Percentiles rank a stretch among this genome's conserved stretches.
These are phyloP conservation scores for Acanthamoeba royreba DNA, from an alignment of 208 protist species.

Conservation along the genomic window DNA sequence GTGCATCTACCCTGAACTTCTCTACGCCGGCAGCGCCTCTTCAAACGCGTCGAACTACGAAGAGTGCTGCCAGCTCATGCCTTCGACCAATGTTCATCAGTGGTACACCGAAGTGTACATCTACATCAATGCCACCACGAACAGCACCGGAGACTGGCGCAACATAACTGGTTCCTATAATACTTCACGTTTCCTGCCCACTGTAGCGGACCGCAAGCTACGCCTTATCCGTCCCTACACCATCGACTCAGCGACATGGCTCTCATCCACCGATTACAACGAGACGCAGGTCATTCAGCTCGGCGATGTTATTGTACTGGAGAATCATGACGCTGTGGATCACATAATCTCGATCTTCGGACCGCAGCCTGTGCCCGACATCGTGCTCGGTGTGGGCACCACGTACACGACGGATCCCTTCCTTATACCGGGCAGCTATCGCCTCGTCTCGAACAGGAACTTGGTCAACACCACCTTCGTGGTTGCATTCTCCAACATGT, in stretches of 20 bases:
- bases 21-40: too few species aligned
- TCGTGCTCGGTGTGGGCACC: not conserved
- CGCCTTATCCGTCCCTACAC: not conserved
- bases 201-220: not conserved
- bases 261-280: too few species aligned
- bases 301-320: not conserved
- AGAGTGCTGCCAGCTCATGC: not conserved
- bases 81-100: not conserved
- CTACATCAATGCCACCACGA: not conserved
- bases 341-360: not conserved
- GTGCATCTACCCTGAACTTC: not conserved
- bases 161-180: too few species aligned
- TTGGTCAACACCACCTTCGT: not conserved
- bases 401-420: not conserved
- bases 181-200: not conserved
- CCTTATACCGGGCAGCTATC: not conserved
- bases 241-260: not conserved
- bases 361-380: not conserved
- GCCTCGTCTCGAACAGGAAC: not conserved
- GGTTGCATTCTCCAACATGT: not conserved
- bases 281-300: not conserved
- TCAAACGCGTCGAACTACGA: not conserved
- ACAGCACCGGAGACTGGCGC: too few species aligned
- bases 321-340: not conserved
- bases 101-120: not conserved